Conservation (phyloP, 139 green algal species). For the Volvox africanus region DNA sequence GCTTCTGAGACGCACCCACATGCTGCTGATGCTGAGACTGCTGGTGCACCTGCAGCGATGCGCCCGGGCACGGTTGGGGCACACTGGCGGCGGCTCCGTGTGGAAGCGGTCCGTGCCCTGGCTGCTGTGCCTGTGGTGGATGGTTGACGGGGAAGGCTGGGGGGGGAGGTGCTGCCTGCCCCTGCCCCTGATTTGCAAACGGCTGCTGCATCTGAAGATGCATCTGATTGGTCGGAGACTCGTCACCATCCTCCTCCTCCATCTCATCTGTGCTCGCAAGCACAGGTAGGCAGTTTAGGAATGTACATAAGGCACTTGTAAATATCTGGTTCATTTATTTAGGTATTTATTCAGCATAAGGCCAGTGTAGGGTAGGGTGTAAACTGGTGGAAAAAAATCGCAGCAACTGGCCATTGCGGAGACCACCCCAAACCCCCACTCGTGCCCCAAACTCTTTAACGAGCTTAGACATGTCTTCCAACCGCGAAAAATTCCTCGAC, state of each 20-base stretch:
- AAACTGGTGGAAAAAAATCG: too few species aligned
- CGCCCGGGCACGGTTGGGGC: not conserved
- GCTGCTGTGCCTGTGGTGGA: not conserved
- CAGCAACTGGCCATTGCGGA: too few species aligned
- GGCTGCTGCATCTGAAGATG: slow-evolving; percentile 12
- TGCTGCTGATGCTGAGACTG: not conserved
- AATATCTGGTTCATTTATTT: too few species aligned
- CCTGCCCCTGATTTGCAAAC: not conserved
- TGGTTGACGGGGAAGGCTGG: not conserved
- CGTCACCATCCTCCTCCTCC: slow-evolving; percentile 32
- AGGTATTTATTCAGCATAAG: too few species aligned
- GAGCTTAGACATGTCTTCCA: too few species aligned
- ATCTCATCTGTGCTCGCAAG: too few species aligned
- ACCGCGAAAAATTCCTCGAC: too few species aligned
- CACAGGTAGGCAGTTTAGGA: too few species aligned
- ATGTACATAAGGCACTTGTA: too few species aligned
- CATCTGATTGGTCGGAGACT: slow-evolving; percentile 17
- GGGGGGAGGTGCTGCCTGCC: not conserved
- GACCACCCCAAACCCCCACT: too few species aligned
- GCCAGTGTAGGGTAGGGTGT: too few species aligned
- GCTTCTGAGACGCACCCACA: not conserved
- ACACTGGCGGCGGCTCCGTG: not conserved
- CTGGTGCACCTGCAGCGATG: not conserved
- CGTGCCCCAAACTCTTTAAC: too few species aligned
- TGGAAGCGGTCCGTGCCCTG: not conserved